Base-by-base conservation (phyloP, 257 asterid genomes). In the Lavandula angustifolia region DNA sequence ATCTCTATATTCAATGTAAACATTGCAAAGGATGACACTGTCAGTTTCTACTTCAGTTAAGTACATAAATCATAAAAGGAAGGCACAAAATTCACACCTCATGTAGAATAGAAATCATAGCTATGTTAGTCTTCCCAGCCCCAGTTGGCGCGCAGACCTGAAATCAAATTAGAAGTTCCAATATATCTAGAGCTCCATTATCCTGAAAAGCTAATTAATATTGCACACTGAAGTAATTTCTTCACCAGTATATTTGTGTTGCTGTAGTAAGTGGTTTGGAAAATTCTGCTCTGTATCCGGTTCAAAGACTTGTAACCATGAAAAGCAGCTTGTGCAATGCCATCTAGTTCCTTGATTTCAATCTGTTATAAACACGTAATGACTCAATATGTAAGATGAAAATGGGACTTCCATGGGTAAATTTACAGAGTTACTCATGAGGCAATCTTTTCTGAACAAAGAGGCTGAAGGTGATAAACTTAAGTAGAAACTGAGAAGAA, bases 61-160 rank as follows among this genome's bases (percentile, higher is more conserved):
- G 11, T 22, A 29, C 29, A 70, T 57, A 18, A 31, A 51, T 31
- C 42, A 38, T 34, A 42, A 9, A 59, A 22, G 34, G 50, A 47
- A 58, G 47, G 32, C 10, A 29, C 32, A 55, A 38, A 1, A 34
- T 65, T 46, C 72, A 74, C 67, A 89, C 99, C 96, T 92, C 99
- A 6, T 89, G 97, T 53, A 92, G 81, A 75, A 92, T 73, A 72
- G 99, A 67, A 64, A 92, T 81, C 99, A 92, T 89, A 38, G 99
- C 99, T 67, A 92, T 92, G 67, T 92, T 92, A 60, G 99, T 92
- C 79, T 92, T 92, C 40, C 99, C 99, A 73, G 99, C 99, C 54
- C 97, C 99, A 59, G 99, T 92, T 52, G 99, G 99, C 17, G 99
- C 99, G 80, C 99, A 92, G 65, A 92, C 99, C 97, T 92, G 77